phyloP scores from a whole-genome alignment of 169 alveolate genomes.

The Babesia bigemina region DNA sequence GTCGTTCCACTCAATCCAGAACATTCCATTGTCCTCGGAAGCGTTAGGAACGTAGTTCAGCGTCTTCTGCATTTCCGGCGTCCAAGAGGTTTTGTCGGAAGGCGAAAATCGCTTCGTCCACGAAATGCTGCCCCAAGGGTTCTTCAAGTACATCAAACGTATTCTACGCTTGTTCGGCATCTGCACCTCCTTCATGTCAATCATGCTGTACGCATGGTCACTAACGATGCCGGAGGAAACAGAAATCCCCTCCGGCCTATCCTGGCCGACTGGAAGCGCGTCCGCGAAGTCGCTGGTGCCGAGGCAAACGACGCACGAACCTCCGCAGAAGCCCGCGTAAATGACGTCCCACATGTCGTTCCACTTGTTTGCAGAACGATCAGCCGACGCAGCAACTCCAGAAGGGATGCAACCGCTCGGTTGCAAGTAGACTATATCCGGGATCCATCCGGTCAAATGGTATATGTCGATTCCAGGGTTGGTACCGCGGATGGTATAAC shows the following conservation, averaged over 20 bases:
- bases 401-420: neutral
- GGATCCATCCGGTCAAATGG: conserved; percentile 92
- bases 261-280: conserved; percentile 75
- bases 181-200: conserved; percentile 73
- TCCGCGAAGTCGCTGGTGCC: conserved; percentile 80
- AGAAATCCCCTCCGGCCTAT: conserved; percentile 81
- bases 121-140: conserved; percentile 92
- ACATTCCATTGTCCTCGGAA: conserved; percentile 80
- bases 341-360: conserved; percentile 71
- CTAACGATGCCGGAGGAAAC: conserved; percentile 78
- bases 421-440: conserved; percentile 73
- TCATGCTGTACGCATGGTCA: conserved; percentile 86
- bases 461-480: conserved; percentile 92
- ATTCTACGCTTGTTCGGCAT: conserved; percentile 39
- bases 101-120: conserved; percentile 87
- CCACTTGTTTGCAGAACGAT: conserved; percentile 10
- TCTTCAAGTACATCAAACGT: conserved; percentile 83
- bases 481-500: conserved; percentile 89
- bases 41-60: conserved; percentile 35
- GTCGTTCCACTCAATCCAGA: conserved; percentile 90
- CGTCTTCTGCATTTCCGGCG: conserved; percentile 8
- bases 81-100: conserved; percentile 63
- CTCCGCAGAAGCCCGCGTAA: conserved; percentile 74
- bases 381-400: neutral
- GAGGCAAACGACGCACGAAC: conserved; percentile 80